These are phyloP conservation scores for Multifurca ochricompacta DNA, from an alignment of 768 basidiomycete genomes.

Conservation along the genomic window DNA sequence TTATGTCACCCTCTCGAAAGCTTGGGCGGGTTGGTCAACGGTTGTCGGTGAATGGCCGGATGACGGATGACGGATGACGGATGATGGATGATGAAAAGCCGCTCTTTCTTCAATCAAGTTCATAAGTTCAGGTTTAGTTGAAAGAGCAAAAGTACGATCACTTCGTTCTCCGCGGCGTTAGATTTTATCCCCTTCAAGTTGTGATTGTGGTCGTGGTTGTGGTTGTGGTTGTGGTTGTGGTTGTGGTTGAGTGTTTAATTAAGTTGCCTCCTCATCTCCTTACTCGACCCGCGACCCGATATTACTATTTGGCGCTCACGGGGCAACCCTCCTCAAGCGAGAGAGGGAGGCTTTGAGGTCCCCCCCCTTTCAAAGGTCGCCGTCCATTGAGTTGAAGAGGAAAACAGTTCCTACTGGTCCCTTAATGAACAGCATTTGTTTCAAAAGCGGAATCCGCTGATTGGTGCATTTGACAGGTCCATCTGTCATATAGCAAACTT, in stretches of 20 bases:
- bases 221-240: no score
- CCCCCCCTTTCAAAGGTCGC: background rate
- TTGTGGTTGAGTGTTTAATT: background rate
- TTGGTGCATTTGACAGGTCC: slow-evolving; percentile 12
- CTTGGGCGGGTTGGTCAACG: no score
- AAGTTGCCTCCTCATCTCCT: background rate
- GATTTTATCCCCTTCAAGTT: background rate
- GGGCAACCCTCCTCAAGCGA: no score
- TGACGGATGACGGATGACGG: no score
- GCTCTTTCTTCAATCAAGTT: background rate
- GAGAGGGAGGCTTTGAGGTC: background rate
- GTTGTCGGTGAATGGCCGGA: no score
- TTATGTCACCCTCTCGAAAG: slow-evolving; percentile 19
- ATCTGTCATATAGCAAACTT: slow-evolving; percentile 9
- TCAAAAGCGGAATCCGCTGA: background rate
- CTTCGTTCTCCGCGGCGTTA: slow-evolving; percentile 17
- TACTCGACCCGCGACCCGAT: background rate
- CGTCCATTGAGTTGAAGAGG: background rate
- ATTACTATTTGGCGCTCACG: no score
- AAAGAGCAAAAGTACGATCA: slow-evolving; percentile 4
- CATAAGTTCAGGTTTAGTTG: no score
- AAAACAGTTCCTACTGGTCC: slow-evolving; percentile 7
- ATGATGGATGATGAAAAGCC: slow-evolving; percentile 2
- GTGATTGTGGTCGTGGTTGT: no score
- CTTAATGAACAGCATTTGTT: slow-evolving; percentile 13